phyloP scores from a whole-genome alignment of 495 filamentous ascomycete species.

The Trichoderma asperelloides region DNA sequence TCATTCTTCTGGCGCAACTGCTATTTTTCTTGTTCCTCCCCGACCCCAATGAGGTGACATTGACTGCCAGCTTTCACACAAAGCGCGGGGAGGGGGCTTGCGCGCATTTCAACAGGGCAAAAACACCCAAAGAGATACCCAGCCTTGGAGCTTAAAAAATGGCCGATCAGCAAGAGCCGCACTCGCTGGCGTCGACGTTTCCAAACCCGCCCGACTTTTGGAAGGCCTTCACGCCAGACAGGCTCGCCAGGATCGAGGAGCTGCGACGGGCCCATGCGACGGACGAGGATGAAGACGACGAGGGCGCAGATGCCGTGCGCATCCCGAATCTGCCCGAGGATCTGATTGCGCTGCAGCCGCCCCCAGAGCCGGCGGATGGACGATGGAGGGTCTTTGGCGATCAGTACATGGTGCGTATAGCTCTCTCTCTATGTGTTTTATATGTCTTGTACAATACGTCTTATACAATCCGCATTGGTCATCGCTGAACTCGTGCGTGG shows the following conservation, averaged over 20 bases:
- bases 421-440: not conserved
- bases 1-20: too few relatives aligned
- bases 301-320: conserved; percentile 21
- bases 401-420: conserved; percentile 44
- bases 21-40: not conserved
- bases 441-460: not conserved
- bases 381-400: conserved; percentile 69
- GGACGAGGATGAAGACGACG: not conserved
- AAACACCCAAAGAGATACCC: not conserved
- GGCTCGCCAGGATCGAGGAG: conserved; percentile 56
- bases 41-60: conserved; percentile 1
- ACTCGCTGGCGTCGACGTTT: conserved; percentile 37
- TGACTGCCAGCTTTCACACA: not conserved
- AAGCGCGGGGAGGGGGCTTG: not conserved
- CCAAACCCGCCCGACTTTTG: conserved; percentile 87
- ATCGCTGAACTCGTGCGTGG: not conserved
- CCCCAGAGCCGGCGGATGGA: conserved; percentile 59
- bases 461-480: not conserved
- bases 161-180: conserved; percentile 27
- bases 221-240: conserved; percentile 74
- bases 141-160: conserved; percentile 17
- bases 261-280: conserved; percentile 15
- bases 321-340: conserved; percentile 58
- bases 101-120: not conserved
- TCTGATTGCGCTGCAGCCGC: conserved; percentile 73